Evolutionary conservation across 1,284 basidiomycete genomes (phyloP), one percentile per base, ranked within the genome.

Genomic region (Tilletia setariae): DNA sequence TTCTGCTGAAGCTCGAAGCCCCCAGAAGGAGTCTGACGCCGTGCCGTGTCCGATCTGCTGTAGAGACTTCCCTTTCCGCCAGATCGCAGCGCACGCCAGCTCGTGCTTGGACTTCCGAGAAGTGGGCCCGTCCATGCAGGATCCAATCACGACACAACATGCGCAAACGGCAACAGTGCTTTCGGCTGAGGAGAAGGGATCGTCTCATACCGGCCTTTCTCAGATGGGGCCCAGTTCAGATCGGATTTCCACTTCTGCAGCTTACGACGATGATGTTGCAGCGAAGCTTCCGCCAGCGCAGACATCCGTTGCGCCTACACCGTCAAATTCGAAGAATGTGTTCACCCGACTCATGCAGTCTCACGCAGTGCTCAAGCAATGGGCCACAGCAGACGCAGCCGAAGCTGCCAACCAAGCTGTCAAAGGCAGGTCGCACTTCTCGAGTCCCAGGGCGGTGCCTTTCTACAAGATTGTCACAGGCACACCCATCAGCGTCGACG

Each of bases 401-500:
- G 42, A 61, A 15, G 42, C 35, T 30, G 11, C 7, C 21, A 59
- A 62, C n/a, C 6, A 15, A n/a, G 35, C 66, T 43, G 42, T 28
- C 32, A 62, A 63, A 35, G 49, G 66, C 44, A 42, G 40, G 28
- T 40, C 42, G 23, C 44, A 44, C 63, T 9, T 1, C 7, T 43
- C 21, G n/a, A 64, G 51, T 19, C 56, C 44, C 44, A 30, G 68
- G 15, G 61, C 23, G 16, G 73, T 59, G 1, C 80, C 79, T 16
- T 81, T 81, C 63, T 82, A 80, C 73, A 82, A 86, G 82, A 84
- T 87, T n/a, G 84, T 98, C 72, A 91, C 93, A 73, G 95, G 96
- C 1, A 97, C 98, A 94, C 93, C 94, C 0, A 91, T 98, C 59
- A 91, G 93, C 6, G 94, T 97, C 0, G 95, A 98, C 78, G 94